Evolutionary conservation across 148 eudicot species (phyloP), one percentile per base, ranked within the genome.

Genomic region (Spergularia marina): DNA sequence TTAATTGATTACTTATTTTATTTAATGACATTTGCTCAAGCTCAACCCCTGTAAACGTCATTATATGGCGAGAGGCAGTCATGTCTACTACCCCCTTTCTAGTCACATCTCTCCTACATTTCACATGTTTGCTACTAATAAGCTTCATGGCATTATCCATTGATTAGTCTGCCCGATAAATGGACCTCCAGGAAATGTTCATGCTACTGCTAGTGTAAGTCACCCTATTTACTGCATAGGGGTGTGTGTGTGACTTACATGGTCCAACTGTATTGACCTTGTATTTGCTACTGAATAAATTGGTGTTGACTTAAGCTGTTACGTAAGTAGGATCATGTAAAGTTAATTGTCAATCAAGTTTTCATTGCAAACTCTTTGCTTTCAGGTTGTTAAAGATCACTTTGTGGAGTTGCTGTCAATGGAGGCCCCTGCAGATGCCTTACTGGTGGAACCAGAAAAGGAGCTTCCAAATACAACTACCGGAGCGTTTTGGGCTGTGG

Each of bases 401-500:
- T 87, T 85, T 76, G 86, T 83, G 2, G 98, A 93, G 85, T 77
- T 93, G 83, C 87, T 91, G 80, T 86, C 92, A 0, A 78, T 88
- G 85, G 92, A 89, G 73, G 81, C 88, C 72, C 90, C 97, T 36
- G 68, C 78, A 54, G 91, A 86, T 74, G 70, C 55, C 54, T 85
- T 88, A 25, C 78, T 93, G 23, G 66, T 89, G 83, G 92, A 91
- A 80, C 90, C 85, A 23, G 98, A 93, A 80, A 74, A 70, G 49
- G 89, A 84, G 59, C 80, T 85, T 62, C 84, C 80, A 20, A 80
- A 73, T 39, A 77, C 83, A 76, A 72, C 79, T 47, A 60, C 80
- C 12, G 80, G 76, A 71, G 81, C 97, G 21, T 92, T 95, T 67
- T 90, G 90, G 89, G 87, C 84, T 74, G 62, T 79, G 56, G 85